A percentile compares a stretch with the other conserved stretches of the same genome.
phyloP scores from a whole-genome alignment of 768 basidiomycete genomes.

The Daedaleopsis sinensis region DNA sequence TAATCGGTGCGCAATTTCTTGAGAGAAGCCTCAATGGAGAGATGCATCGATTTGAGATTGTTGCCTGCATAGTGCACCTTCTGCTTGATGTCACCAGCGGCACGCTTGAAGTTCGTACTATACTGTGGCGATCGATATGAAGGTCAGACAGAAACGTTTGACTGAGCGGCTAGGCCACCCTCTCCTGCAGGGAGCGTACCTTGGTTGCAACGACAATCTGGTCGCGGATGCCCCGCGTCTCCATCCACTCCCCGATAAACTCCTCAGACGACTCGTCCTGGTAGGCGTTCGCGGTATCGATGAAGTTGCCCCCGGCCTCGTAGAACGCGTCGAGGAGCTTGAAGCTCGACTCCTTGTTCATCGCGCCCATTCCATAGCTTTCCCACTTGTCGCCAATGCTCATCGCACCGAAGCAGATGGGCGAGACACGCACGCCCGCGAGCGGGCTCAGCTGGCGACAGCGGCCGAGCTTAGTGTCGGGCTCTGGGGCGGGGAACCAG shows the following conservation, averaged over 20 bases:
- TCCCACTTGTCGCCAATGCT: constrained; percentile 26
- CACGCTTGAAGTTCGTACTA: constrained; percentile 26
- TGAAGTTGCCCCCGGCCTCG: constrained; percentile 38
- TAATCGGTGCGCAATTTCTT: constrained; percentile 46
- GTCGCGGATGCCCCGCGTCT: constrained; percentile 37
- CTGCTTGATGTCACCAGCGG: constrained; percentile 25
- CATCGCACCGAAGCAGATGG: constrained; percentile 39
- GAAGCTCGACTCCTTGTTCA: constrained; percentile 40
- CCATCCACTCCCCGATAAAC: constrained; percentile 48
- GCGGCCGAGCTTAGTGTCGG: constrained; percentile 22
- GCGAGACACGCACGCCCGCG: constrained; percentile 42
- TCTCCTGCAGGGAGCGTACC: constrained; percentile 11
- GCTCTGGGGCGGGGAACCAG: neutral
- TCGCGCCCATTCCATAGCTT: constrained; percentile 31
- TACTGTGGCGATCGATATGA: constrained; percentile 24
- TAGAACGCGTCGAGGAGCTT: constrained; percentile 43
- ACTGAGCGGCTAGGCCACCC: too few species aligned
- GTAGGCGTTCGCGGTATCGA: constrained; percentile 42
- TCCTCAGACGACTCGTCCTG: constrained; percentile 39
- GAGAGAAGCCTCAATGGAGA: constrained; percentile 38
- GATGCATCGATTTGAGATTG: constrained; percentile 39
- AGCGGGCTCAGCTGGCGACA: constrained; percentile 37
- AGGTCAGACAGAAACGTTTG: neutral
- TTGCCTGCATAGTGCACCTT: constrained; percentile 47
- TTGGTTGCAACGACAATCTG: constrained; percentile 39